phyloP scores from a whole-genome alignment of 495 filamentous ascomycete genomes.

The Copromyces sp. region DNA sequence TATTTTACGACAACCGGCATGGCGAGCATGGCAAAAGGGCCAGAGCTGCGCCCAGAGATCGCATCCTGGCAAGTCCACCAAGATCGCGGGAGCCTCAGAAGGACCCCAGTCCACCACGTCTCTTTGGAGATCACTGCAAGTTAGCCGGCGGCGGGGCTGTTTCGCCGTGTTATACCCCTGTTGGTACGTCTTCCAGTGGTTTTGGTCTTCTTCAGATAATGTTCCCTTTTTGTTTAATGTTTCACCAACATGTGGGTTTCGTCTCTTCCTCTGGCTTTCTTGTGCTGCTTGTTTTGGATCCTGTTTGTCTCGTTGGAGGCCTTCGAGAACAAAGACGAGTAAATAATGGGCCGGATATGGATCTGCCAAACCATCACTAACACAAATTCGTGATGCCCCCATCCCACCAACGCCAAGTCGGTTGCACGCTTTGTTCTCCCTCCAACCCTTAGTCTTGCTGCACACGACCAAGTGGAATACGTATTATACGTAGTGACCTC shows the following conservation, averaged over 20 bases:
- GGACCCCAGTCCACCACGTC: conserved; percentile 3
- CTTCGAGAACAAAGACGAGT: neutral
- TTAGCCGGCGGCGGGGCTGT: neutral
- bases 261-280: neutral
- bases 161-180: neutral
- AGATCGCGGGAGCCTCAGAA: conserved; percentile 1
- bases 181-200: neutral
- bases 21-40: neutral
- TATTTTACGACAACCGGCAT: neutral
- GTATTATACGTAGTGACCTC: conserved; percentile 6
- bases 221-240: neutral
- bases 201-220: neutral
- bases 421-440: neutral
- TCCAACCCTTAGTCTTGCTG: neutral
- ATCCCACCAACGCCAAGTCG: neutral
- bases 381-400: neutral
- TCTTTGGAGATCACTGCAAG: conserved; percentile 9
- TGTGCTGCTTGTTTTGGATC: neutral
- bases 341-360: neutral
- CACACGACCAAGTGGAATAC: neutral
- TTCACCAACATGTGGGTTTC: neutral
- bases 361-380: too few relatives aligned
- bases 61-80: neutral
- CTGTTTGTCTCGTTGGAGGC: neutral
- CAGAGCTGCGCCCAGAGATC: neutral